Base-by-base conservation (phyloP, 805 yeast species). In the Yarrowia hollandica region DNA sequence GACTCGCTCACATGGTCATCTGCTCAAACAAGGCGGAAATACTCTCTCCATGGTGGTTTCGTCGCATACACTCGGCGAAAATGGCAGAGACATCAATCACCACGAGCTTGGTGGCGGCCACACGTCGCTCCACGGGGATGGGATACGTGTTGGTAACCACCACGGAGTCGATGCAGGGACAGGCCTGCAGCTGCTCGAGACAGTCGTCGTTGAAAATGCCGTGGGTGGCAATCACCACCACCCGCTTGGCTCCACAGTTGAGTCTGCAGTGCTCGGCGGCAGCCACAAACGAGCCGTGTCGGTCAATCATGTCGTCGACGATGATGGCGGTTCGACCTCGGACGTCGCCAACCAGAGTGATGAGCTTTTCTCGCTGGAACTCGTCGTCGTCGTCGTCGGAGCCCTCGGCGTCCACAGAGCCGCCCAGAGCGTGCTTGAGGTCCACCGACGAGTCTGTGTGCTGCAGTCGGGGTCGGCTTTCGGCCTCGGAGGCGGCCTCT, bases 31-130 rank as follows among this genome's bases (percentile, higher is more conserved):
- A 76, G 18, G 91, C 96, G 37, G 96, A 88, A 63, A 92, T 91
- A 67, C 95, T 86, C 77, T 92, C 98, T 72, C 99, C 99, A 68
- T 92, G 91, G 73, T 94, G 99, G 71, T 94, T 97, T 77, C 99
- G 87, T 76, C 99, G 85, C 62, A 94, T 92, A 74, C 98, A 94
- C 77, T 94, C 99, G 31, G 98, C 98, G 69, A 94, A 88, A 58
- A 94, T 90, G 16, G 96, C 87, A 62, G 97, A 87, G 52, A 94
- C 95, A 69, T 94, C 99, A 67, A 94, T 90, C 52, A 90, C 86
- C 14, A 83, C 84, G 66, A 94, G 78, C 73, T 94, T 94, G 61
- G 82, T 76, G 63, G 85, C 79, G 52, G 77, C 78, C 57, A 76
- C 78, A 28, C 80, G 73, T 65, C 81, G 78, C 61, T 82, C 86